Conservation (phyloP, 805 yeast species). For the Candida hungchunana region DNA sequence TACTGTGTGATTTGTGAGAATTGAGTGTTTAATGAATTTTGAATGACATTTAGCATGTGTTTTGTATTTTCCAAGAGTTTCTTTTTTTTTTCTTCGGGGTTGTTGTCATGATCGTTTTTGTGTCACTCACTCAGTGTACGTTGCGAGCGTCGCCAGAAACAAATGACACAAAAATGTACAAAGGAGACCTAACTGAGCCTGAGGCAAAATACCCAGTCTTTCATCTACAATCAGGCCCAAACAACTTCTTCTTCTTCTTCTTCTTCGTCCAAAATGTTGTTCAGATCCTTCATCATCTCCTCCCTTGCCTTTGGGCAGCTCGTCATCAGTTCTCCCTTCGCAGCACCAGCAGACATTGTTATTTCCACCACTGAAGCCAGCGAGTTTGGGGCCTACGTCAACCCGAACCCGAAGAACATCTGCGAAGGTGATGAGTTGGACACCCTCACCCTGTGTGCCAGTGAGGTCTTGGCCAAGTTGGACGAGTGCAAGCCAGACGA, state of each 20-base stretch:
- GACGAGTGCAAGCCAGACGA: conserved; percentile 51
- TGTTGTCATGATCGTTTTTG: too few species aligned
- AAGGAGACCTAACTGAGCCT: too few species aligned
- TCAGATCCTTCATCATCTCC: conserved; percentile 4
- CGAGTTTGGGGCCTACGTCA: conserved; percentile 41
- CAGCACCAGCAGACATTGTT: conserved; percentile 11
- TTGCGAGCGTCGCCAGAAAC: not conserved
- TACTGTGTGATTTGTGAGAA: conserved; percentile 40
- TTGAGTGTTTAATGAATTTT: too few species aligned
- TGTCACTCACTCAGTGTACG: too few species aligned
- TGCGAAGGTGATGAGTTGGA: conserved; percentile 43
- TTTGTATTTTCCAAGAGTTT: too few species aligned
- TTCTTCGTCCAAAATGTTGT: conserved; percentile 12
- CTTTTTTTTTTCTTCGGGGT: too few species aligned
- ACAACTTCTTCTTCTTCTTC: too few species aligned
- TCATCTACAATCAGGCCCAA: too few species aligned
- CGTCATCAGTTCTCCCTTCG: conserved; percentile 1
- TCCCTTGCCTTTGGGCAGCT: conserved; percentile 1
- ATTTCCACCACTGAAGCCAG: conserved; percentile 19
- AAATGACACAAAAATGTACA: not conserved
- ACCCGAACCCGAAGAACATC: conserved; percentile 42
- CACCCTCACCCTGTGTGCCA: conserved; percentile 40
- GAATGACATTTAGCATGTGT: too few species aligned
- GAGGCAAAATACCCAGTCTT: too few species aligned
- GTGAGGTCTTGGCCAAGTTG: conserved; percentile 40